These are phyloP conservation scores for Silene coronaria DNA, from an alignment of 179 eudicot genomes.

Conservation along the genomic window DNA sequence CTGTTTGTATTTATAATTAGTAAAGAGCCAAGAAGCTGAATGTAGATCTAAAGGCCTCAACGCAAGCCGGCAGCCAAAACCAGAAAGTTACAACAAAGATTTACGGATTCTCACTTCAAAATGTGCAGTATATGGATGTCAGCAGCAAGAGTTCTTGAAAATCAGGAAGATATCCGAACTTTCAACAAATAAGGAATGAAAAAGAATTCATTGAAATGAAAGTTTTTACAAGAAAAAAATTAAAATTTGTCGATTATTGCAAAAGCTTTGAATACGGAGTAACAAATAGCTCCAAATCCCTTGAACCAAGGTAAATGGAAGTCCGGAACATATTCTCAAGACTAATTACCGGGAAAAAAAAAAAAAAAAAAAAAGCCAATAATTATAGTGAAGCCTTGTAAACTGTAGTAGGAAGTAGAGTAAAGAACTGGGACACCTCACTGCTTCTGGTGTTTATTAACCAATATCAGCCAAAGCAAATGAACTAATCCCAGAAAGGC, in stretches of 20 bases:
- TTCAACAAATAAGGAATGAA: neutral
- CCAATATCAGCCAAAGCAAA: neutral
- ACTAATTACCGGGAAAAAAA: too few species aligned
- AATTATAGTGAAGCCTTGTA: too few species aligned
- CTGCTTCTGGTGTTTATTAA: neutral
- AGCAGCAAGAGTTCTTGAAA: neutral
- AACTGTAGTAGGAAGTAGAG: too few species aligned
- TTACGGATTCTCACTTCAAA: neutral
- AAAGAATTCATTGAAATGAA: neutral
- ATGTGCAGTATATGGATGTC: constrained; percentile 2
- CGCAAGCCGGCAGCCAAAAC: neutral
- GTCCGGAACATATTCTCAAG: too few species aligned
- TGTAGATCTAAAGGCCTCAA: neutral
- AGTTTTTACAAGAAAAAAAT: too few species aligned
- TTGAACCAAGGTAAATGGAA: too few species aligned
- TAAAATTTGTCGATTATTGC: too few species aligned
- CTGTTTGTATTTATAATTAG: too few species aligned
- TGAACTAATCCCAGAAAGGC: neutral
- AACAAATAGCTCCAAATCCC: too few species aligned
- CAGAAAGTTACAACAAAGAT: neutral
- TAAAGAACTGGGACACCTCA: too few species aligned
- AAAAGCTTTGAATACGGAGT: too few species aligned
- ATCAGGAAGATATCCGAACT: neutral
- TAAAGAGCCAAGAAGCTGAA: neutral
- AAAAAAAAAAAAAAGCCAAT: too few species aligned